These are phyloP conservation scores for Lichtheimia ramosa DNA, from an alignment of 371 early-diverging fungal genomes.

Conservation along the genomic window DNA sequence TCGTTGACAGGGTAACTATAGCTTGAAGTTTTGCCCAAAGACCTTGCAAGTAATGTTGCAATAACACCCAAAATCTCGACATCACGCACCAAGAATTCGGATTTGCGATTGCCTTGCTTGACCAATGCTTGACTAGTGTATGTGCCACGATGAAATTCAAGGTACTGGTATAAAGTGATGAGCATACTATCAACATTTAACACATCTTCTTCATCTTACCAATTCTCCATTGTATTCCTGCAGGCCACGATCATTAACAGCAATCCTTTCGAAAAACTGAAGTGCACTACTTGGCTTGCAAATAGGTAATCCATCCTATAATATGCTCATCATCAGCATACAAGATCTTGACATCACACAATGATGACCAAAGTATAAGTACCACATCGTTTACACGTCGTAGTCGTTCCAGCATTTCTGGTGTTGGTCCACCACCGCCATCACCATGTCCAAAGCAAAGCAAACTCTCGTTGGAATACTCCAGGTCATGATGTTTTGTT, in stretches of 20 bases:
- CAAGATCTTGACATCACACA: background rate
- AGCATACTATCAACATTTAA: background rate
- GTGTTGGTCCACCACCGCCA: slow-evolving; percentile 94
- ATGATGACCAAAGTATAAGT: slow-evolving; percentile 13
- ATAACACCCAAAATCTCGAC: slow-evolving; percentile 74
- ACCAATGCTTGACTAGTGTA: slow-evolving; percentile 90
- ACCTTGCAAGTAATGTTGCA: slow-evolving; percentile 16
- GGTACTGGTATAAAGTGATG: slow-evolving; percentile 28
- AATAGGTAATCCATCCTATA: slow-evolving; percentile 72
- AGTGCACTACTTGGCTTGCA: slow-evolving; percentile 76
- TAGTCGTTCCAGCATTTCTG: slow-evolving; percentile 86
- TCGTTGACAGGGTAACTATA: slow-evolving; percentile 71
- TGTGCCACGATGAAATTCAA: slow-evolving; percentile 96
- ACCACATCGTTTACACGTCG: slow-evolving; percentile 71
- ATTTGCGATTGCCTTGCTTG: slow-evolving; percentile 84
- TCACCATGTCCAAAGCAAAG: slow-evolving; percentile 80
- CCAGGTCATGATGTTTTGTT: slow-evolving; percentile 44
- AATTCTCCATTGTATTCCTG: slow-evolving; percentile 93
- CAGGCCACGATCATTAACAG: slow-evolving; percentile 64
- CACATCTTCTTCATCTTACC: slow-evolving; percentile 31
- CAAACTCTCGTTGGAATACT: slow-evolving; percentile 40
- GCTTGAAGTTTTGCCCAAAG: background rate
- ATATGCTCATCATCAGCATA: background rate
- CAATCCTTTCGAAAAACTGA: slow-evolving; percentile 79
- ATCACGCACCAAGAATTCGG: slow-evolving; percentile 84